Evolutionary conservation across 164 flowering plant genomes (phyloP), one percentile per base, ranked within the genome.

Genomic region (Annona cherimola): DNA sequence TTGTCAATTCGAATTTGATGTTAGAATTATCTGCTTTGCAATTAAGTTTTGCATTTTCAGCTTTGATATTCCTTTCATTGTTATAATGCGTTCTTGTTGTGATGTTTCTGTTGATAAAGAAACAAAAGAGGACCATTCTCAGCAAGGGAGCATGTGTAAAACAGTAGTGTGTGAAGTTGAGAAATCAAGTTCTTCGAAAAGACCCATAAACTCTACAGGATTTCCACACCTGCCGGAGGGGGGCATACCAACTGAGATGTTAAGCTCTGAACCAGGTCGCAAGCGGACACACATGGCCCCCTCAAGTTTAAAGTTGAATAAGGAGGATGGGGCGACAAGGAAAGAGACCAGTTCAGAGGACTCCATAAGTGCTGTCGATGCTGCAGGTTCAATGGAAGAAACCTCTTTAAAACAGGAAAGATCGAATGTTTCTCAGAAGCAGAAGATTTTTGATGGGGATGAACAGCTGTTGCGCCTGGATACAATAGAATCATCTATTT

Each of bases 401-500:
- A 14, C 14, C 41, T 4, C n/a, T 1, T 64, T 44, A 40, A 64
- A 44, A 11, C 40, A 42, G 4, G 44, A 64, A 2, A 12, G 7
- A 40, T 64, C 67, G 2, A 64, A 4, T 8, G 18, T 16, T 42
- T 50, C 57, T 16, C 45, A 43, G 12, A 40, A 40, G 44, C 40
- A 14, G 43, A 41, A 11, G 67, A 41, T 43, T 40, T 2, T 64
- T 39, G 44, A 14, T 12, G 67, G 16, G 41, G 67, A 64, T 64
- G 67, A 64, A 64, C 42, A 11, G 16, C 7, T 64, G 67, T 9
- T 64, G n/a, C 41, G 45, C 14, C 4, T n/a, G 4, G 67, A 64
- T 64, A 35, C 67, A 64, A 42, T 64, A 39, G 67, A 64, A 6
- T 64, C 67, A 39, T 64, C 67, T 64, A 40, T 64, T 41, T 39